Evolutionary conservation across 129 eudicot genomes (phyloP).

Genomic region (Erigeron canadensis): DNA sequence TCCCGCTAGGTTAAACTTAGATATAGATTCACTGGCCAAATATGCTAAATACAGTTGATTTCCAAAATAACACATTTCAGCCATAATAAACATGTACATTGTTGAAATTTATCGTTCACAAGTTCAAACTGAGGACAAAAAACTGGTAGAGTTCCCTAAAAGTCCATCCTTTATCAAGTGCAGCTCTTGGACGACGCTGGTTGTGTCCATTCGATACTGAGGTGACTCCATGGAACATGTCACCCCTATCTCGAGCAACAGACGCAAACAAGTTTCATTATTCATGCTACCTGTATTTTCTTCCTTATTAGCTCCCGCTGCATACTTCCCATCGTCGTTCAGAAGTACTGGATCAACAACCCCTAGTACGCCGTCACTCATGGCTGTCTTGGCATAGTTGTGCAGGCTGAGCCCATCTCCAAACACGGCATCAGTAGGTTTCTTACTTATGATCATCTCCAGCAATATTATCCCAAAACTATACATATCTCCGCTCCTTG

Average conservation of each 20-base stretch:
- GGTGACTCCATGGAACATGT: constrained; percentile 50
- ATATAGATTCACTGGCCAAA: too few relatives aligned
- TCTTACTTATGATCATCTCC: constrained; percentile 39
- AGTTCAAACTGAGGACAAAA: neutral
- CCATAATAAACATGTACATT: neutral
- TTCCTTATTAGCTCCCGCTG: neutral
- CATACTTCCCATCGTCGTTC: constrained; percentile 17
- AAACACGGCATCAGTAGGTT: constrained; percentile 33
- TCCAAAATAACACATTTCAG: too few relatives aligned
- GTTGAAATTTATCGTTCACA: neutral
- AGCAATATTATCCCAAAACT: constrained; percentile 48
- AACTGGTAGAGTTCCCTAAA: constrained; percentile 19
- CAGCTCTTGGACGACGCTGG: constrained; percentile 28
- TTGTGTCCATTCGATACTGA: constrained; percentile 37
- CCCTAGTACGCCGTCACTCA: constrained; percentile 28
- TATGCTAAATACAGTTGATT: too few relatives aligned
- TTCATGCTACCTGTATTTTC: neutral
- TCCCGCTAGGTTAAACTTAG: too few relatives aligned
- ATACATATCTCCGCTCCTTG: constrained; percentile 44
- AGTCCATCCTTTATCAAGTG: constrained; percentile 27
- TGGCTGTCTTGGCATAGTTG: constrained; percentile 32
- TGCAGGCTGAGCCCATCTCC: constrained; percentile 36
- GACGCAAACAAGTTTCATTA: constrained; percentile 20
- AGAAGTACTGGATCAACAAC: constrained; percentile 35
- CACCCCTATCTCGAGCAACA: constrained; percentile 40